Conservation (phyloP, 371 early-diverging fungal species). For the Mycotypha africana region DNA sequence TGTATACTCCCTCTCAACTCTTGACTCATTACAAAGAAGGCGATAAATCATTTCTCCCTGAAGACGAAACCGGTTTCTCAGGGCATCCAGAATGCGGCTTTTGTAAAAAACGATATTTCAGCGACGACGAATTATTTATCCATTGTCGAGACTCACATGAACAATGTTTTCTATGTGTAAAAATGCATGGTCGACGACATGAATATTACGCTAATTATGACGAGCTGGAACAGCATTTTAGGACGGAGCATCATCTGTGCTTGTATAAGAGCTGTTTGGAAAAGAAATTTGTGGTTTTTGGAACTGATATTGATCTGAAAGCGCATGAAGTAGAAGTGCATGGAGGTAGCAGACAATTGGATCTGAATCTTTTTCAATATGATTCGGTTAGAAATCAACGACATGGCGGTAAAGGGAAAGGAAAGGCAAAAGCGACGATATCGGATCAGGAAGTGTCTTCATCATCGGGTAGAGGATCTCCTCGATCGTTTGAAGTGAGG, state of each 20-base stretch:
- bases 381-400: constrained; percentile 19
- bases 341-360: constrained; percentile 43
- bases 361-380: constrained; percentile 56
- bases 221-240: constrained; percentile 80
- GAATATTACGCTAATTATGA: constrained; percentile 82
- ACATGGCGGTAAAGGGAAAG: constrained; percentile 3
- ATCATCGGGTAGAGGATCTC: too few relatives aligned
- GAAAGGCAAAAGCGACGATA: too few relatives aligned
- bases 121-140: constrained; percentile 84
- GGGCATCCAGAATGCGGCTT: constrained; percentile 94
- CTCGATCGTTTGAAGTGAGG: too few relatives aligned
- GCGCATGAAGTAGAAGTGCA: constrained; percentile 72
- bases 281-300: constrained; percentile 95
- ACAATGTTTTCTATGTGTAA: constrained; percentile 85
- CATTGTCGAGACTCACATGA: constrained; percentile 95
- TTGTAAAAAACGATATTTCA: constrained; percentile 79
- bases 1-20: constrained; percentile 68
- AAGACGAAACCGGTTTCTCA: constrained; percentile 76
- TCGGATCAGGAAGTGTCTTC: too few relatives aligned
- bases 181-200: constrained; percentile 69
- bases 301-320: constrained; percentile 82
- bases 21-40: constrained; percentile 68
- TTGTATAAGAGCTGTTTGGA: constrained; percentile 79
- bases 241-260: constrained; percentile 80
- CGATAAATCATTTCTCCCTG: constrained; percentile 45